Conservation (phyloP, 2,329 filamentous ascomycete species). For the Colletotrichum filicis region DNA sequence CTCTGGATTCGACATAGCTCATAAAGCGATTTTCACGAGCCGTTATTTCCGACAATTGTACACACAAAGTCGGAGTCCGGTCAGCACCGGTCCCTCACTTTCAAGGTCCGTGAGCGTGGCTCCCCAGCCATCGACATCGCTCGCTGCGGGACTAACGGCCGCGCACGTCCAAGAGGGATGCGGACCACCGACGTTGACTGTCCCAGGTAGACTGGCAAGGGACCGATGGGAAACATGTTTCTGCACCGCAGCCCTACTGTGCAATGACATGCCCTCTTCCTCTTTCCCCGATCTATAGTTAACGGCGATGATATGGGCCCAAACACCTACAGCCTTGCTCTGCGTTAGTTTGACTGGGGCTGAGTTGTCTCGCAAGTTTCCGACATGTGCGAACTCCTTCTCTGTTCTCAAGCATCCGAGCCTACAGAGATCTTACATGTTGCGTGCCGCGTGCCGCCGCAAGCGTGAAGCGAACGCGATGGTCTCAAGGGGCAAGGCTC, state of each 20-base stretch:
- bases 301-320: neutral
- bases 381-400: neutral
- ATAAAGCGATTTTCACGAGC: neutral
- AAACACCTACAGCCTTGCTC: neutral
- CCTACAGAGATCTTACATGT: neutral
- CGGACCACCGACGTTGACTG: conserved; percentile 21
- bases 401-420: neutral
- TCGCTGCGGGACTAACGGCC: neutral
- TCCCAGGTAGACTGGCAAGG: conserved; percentile 11
- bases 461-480: neutral
- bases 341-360: neutral
- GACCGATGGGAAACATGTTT: conserved; percentile 15
- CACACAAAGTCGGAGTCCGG: neutral
- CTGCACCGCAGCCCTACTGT: conserved; percentile 2
- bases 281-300: neutral
- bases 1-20: neutral
- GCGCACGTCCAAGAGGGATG: conserved; percentile 23
- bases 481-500: neutral
- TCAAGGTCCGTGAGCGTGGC: conserved; percentile 15
- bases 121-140: conserved; percentile 17
- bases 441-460: neutral
- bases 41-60: neutral
- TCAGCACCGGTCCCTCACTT: neutral
- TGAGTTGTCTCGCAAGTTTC: neutral
- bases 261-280: neutral